phyloP scores from a whole-genome alignment of 371 early-diverging fungal genomes.

The Chytridium lagenaria region DNA sequence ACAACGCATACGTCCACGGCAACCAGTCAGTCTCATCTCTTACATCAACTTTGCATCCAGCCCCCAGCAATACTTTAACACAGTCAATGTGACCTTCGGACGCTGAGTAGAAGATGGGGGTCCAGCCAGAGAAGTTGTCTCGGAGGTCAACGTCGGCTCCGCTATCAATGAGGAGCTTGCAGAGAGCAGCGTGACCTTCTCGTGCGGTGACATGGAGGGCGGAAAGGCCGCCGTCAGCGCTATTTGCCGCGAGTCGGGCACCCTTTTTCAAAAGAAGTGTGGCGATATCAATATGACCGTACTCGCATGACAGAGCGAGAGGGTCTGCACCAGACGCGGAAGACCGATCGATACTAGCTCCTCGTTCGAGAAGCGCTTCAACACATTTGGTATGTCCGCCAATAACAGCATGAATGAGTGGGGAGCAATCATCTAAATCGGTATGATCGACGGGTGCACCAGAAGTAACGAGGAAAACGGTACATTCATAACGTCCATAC shows the following conservation, averaged over 20 bases:
- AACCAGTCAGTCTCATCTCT: slow-evolving; percentile 85
- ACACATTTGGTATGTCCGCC: slow-evolving; percentile 80
- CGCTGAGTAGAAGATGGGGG: slow-evolving; percentile 93
- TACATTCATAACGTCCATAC: slow-evolving; percentile 80
- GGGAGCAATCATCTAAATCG: slow-evolving; percentile 90
- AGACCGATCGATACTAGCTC: slow-evolving; percentile 72
- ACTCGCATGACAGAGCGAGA: slow-evolving; percentile 84
- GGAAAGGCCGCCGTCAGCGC: slow-evolving; percentile 76
- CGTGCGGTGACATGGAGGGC: slow-evolving; percentile 89
- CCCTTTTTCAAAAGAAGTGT: slow-evolving; percentile 76
- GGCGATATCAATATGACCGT: slow-evolving; percentile 87
- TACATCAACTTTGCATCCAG: slow-evolving; percentile 76
- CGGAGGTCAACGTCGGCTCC: slow-evolving; percentile 75
- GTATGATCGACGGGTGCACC: slow-evolving; percentile 66
- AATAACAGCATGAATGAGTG: slow-evolving; percentile 84
- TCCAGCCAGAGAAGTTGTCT: slow-evolving; percentile 94
- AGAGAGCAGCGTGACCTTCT: slow-evolving; percentile 80
- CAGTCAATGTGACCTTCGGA: slow-evolving; percentile 88
- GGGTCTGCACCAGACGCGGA: slow-evolving; percentile 66
- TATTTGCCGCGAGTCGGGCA: slow-evolving; percentile 58
- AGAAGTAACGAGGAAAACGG: slow-evolving; percentile 67
- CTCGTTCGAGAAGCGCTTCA: slow-evolving; percentile 69
- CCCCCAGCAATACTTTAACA: slow-evolving; percentile 78
- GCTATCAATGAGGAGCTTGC: slow-evolving; percentile 74
- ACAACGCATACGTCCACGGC: slow-evolving; percentile 66